phyloP scores from a whole-genome alignment of 2,329 filamentous ascomycete species.

The Arthrobotrys sinensis region DNA sequence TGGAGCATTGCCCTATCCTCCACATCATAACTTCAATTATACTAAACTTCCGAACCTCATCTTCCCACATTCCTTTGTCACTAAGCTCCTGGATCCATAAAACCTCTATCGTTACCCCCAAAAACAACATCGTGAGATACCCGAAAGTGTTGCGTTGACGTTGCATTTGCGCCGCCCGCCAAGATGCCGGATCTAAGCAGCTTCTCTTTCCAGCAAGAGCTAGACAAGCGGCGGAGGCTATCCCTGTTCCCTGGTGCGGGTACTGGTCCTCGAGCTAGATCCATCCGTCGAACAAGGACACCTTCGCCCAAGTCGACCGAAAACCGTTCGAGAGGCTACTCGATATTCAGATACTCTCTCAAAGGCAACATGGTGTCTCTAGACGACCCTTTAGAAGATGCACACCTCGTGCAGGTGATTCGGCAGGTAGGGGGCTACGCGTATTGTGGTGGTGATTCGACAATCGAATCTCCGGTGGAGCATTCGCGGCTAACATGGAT shows the following conservation, averaged over 20 bases:
- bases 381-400: constrained; percentile 42
- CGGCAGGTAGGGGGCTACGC: constrained; percentile 62
- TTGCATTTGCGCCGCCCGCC: constrained; percentile 51
- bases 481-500: constrained; percentile 51
- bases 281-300: constrained; percentile 52
- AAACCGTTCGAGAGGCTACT: constrained; percentile 71
- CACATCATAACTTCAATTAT: background rate
- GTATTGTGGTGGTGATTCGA: background rate
- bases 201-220: constrained; percentile 58
- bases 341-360: constrained; percentile 71
- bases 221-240: constrained; percentile 36
- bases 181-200: constrained; percentile 60
- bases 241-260: constrained; percentile 50
- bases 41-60: background rate
- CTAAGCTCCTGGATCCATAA: background rate
- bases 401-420: constrained; percentile 55
- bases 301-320: constrained; percentile 61
- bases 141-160: constrained; percentile 52
- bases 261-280: constrained; percentile 24
- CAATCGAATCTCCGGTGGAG: constrained; percentile 21
- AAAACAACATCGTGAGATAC: background rate
- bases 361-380: constrained; percentile 62
- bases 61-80: background rate
- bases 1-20: background rate
- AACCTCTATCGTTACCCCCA: background rate